phyloP scores from a whole-genome alignment of 345 rosid genomes.

The Microthlaspi erraticum region DNA sequence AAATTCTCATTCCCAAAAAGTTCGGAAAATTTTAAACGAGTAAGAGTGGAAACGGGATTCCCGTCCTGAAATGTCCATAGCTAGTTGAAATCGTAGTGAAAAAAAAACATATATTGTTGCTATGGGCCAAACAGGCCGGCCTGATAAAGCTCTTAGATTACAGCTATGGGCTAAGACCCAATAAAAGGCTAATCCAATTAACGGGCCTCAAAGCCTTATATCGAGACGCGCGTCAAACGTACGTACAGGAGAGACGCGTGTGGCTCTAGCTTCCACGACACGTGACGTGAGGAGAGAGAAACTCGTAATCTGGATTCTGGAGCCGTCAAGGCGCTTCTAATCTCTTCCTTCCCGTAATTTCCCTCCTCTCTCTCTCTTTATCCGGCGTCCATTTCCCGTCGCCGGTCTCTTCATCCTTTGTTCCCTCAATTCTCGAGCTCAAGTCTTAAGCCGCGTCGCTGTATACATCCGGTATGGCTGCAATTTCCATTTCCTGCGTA shows the following conservation, averaged over 20 bases:
- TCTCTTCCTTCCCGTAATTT: background rate
- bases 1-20: too few relatives aligned
- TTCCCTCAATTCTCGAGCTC: background rate
- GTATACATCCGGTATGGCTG: background rate
- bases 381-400: background rate
- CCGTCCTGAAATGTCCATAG: too few relatives aligned
- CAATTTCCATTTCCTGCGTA: background rate
- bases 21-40: too few relatives aligned
- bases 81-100: too few relatives aligned
- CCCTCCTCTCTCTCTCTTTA: background rate
- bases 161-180: too few relatives aligned
- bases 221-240: background rate
- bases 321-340: background rate
- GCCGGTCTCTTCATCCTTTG: background rate
- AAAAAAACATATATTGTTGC: too few relatives aligned
- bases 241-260: background rate
- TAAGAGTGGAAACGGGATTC: too few relatives aligned
- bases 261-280: background rate
- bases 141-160: too few relatives aligned
- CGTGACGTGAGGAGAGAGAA: slow-evolving; percentile 20
- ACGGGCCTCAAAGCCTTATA: background rate
- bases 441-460: background rate
- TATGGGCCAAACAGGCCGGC: too few relatives aligned
- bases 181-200: too few relatives aligned
- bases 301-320: slow-evolving; percentile 13